phyloP scores from a whole-genome alignment of 345 rosid species.

The Odontarrhena argentea region DNA sequence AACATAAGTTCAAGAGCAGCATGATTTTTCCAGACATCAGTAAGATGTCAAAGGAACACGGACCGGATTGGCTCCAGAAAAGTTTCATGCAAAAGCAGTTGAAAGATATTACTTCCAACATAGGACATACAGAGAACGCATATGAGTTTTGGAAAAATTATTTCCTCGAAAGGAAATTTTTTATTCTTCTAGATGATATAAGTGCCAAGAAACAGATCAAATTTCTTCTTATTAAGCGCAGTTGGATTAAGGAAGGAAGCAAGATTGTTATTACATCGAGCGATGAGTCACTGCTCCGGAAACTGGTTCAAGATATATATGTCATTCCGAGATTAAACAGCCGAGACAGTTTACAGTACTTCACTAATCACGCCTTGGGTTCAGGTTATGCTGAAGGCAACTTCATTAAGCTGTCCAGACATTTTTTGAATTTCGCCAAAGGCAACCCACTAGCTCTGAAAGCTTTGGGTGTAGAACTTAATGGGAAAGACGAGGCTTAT shows the following conservation, averaged over 20 bases:
- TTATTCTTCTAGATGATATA: slow-evolving; percentile 19
- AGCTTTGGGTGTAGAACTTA: slow-evolving; percentile 28
- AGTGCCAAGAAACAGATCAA: neutral
- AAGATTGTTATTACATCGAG: slow-evolving; percentile 27
- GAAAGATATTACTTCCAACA: neutral
- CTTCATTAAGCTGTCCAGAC: neutral
- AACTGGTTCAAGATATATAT: neutral
- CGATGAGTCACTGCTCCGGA: slow-evolving; percentile 23
- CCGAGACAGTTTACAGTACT: slow-evolving; percentile 16
- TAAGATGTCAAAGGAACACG: neutral
- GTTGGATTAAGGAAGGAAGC: slow-evolving; percentile 27
- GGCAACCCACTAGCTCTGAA: slow-evolving; percentile 47
- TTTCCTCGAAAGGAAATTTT: neutral
- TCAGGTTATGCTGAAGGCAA: neutral
- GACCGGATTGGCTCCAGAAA: neutral
- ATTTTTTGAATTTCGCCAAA: slow-evolving; percentile 14
- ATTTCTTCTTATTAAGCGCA: neutral
- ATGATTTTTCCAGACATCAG: neutral
- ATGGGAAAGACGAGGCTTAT: neutral
- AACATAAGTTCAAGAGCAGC: neutral
- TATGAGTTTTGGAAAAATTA: slow-evolving; percentile 2
- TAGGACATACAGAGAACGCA: neutral
- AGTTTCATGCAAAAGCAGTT: neutral
- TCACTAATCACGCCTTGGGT: slow-evolving; percentile 22
- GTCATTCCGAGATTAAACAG: slow-evolving; percentile 3